Conservation (phyloP, 2,329 filamentous ascomycete genomes). For the Neoarthrinium moseri region DNA sequence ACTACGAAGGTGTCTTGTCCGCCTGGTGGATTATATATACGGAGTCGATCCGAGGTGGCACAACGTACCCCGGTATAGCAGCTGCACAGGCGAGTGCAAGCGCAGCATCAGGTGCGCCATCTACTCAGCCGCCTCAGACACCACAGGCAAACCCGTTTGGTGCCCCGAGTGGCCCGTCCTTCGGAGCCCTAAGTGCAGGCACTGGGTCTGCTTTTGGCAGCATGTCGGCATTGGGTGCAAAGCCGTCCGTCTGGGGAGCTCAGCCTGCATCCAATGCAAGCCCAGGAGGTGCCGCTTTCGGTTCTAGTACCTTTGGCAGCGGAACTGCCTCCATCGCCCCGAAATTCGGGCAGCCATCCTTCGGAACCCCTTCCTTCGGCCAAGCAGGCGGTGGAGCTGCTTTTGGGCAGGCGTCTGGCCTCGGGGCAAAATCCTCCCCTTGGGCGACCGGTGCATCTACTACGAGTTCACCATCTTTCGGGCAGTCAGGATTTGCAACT, state of each 20-base stretch:
- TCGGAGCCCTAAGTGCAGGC: constrained; percentile 36
- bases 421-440: constrained; percentile 50
- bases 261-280: constrained; percentile 28
- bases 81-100: constrained; percentile 37
- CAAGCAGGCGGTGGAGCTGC: constrained; percentile 29
- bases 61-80: constrained; percentile 70
- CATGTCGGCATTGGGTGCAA: constrained; percentile 47
- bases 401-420: constrained; percentile 52
- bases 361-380: constrained; percentile 37
- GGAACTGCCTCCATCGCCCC: constrained; percentile 29
- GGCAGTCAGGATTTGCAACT: constrained; percentile 48
- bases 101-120: constrained; percentile 22
- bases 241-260: constrained; percentile 50
- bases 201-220: constrained; percentile 45
- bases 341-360: constrained; percentile 48
- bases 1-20: constrained; percentile 81
- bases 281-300: constrained; percentile 38
- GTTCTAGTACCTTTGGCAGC: constrained; percentile 42
- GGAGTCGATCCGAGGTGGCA: constrained; percentile 75
- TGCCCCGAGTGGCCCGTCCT: constrained; percentile 31
- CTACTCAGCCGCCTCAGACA: constrained; percentile 30
- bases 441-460: constrained; percentile 45
- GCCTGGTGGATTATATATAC: constrained; percentile 93
- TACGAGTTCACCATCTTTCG: constrained; percentile 43
- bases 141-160: constrained; percentile 25